Percentiles rank a stretch among this genome's conserved stretches.
Evolutionary conservation across 345 rosid species (phyloP).

Genomic region (Rhizophora mangle): DNA sequence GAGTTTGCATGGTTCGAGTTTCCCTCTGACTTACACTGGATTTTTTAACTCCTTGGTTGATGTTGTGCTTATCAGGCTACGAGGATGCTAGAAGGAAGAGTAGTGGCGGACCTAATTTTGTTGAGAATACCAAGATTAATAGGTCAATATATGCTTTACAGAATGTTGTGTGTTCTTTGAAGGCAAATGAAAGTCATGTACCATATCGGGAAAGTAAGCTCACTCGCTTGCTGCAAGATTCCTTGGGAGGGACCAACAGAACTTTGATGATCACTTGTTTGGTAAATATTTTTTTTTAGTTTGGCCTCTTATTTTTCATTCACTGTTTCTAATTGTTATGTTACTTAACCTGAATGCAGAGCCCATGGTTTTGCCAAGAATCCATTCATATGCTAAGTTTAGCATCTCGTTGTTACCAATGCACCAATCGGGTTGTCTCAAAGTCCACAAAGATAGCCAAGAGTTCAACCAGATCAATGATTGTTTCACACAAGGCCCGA

Average conservation of each 20-base stretch:
- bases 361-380: slow-evolving; percentile 63
- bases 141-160: slow-evolving; percentile 67
- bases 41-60: not conserved
- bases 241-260: slow-evolving; percentile 48
- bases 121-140: slow-evolving; percentile 49
- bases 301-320: slow-evolving; percentile 1
- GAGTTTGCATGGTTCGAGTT: not conserved
- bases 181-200: slow-evolving; percentile 53
- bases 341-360: slow-evolving; percentile 32
- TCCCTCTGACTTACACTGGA: not conserved
- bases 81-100: slow-evolving; percentile 55
- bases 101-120: slow-evolving; percentile 28
- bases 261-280: slow-evolving; percentile 63
- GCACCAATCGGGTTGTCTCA: slow-evolving; percentile 22
- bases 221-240: slow-evolving; percentile 67
- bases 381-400: slow-evolving; percentile 60
- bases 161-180: slow-evolving; percentile 64
- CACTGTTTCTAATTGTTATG: slow-evolving; percentile 5
- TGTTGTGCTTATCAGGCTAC: slow-evolving; percentile 46
- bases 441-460: slow-evolving; percentile 40
- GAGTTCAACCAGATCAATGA: slow-evolving; percentile 28
- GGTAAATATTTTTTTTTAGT: slow-evolving; percentile 35
- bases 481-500: slow-evolving; percentile 35
- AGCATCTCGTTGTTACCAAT: slow-evolving; percentile 58
- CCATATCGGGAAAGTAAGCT: slow-evolving; percentile 82